Percentiles rank a stretch among this genome's conserved stretches.
These are phyloP conservation scores for Colletotrichum tofieldiae DNA, from an alignment of 2,329 filamentous ascomycete species.

Conservation along the genomic window DNA sequence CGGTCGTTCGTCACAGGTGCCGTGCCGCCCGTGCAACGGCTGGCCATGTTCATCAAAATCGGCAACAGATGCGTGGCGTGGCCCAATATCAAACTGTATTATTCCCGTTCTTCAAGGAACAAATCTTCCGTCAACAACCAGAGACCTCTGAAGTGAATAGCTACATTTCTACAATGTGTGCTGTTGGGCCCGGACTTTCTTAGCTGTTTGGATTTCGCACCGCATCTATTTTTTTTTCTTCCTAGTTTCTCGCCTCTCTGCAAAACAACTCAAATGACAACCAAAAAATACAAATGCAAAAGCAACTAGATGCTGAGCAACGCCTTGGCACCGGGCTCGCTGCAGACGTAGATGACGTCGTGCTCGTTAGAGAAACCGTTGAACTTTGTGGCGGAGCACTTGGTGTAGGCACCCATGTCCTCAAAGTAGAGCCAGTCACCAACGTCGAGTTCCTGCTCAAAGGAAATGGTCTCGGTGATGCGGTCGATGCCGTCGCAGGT, in stretches of 20 bases:
- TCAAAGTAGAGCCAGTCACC: slow-evolving; percentile 99
- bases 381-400: slow-evolving; percentile 97
- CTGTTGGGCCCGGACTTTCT: slow-evolving; percentile 22
- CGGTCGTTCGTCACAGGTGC: too few relatives aligned
- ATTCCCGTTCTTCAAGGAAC: background rate
- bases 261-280: background rate
- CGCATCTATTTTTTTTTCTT: background rate
- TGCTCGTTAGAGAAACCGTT: slow-evolving; percentile 96
- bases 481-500: slow-evolving; percentile 98
- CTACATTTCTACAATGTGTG: slow-evolving; percentile 13
- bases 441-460: slow-evolving; percentile 85
- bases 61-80: background rate
- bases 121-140: background rate
- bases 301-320: slow-evolving; percentile 65
- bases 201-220: background rate
- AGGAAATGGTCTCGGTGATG: slow-evolving; percentile 85
- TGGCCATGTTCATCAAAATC: background rate
- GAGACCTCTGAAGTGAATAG: slow-evolving; percentile 13
- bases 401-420: slow-evolving; percentile 98
- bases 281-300: background rate
- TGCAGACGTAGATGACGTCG: slow-evolving; percentile 94
- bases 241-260: too few relatives aligned
- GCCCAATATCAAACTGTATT: slow-evolving; percentile 20
- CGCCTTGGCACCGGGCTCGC: slow-evolving; percentile 88
- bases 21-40: background rate